Percentiles rank a stretch among this genome's conserved stretches.
Evolutionary conservation across 129 eudicot genomes (phyloP).

Genomic region (Chrysanthemum makinoi): DNA sequence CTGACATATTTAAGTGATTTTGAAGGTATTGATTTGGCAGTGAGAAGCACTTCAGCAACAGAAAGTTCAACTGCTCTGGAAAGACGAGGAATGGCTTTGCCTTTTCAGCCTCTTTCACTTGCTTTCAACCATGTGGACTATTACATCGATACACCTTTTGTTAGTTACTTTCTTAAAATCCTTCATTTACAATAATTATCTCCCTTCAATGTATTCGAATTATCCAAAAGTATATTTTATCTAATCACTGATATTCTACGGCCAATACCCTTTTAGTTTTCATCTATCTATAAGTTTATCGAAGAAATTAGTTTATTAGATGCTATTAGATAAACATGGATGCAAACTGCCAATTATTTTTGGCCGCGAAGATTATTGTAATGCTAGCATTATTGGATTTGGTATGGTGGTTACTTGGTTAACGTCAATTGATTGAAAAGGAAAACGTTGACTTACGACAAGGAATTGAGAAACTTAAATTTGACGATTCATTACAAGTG

Average conservation of each 20-base stretch:
- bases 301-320: too few species aligned
- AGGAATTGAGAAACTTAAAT: too few species aligned
- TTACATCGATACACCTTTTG: constrained; percentile 72
- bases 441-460: too few species aligned
- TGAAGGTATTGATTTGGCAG: constrained; percentile 27
- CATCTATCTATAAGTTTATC: too few species aligned
- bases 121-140: constrained; percentile 68
- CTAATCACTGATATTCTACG: neutral
- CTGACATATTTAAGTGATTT: constrained; percentile 23
- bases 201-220: neutral
- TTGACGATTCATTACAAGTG: too few species aligned
- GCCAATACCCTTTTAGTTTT: too few species aligned
- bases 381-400: too few species aligned
- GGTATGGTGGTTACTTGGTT: too few species aligned
- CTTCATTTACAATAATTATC: neutral
- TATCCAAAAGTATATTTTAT: neutral
- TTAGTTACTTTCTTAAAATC: constrained; percentile 29
- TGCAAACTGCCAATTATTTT: too few species aligned
- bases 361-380: too few species aligned
- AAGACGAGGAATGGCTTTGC: constrained; percentile 55
- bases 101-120: constrained; percentile 61
- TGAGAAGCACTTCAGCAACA: constrained; percentile 17
- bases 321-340: too few species aligned
- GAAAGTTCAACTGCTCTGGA: neutral
- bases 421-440: too few species aligned